Base-by-base conservation (phyloP, 192 early-diverging fungal species). In the Coemansia sp. region DNA sequence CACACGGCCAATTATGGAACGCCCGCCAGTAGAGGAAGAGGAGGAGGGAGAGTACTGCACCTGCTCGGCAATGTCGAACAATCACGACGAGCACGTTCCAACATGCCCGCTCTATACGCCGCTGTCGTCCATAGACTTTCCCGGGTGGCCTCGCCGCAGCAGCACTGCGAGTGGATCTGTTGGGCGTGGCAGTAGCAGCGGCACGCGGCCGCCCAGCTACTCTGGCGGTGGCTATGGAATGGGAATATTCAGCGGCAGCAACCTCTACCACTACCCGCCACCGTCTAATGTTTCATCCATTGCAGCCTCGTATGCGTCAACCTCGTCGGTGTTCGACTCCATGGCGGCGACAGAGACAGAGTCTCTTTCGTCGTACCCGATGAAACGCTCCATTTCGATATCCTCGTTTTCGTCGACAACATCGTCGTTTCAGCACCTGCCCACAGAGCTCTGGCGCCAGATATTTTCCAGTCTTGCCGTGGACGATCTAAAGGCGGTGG, bases 291-390 rank as follows among this genome's bases (percentile, higher is more conserved):
- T 76, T 23, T 79, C 82, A 12, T 84, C 82, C 4, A 63, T 84
- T 10, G 82, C 82, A 7, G 77, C 73, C 16, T 84, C 82, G 14
- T 79, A 73, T 38, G 71, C 77, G 58, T 84, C 82, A 16, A 76
- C 77, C 18, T 84, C 73, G 45, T 84, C 82, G 26, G 73, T 84
- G 57, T 53, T 84, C 61, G 82, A 84, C 58, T 84, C 82, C 24
- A 71, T 68, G 41, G 77, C 68, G 20, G 82, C 69, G 9, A 83
- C 81, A 18, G 82, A 79, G 49, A 69, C 74, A 23, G 77, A 79
- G 61, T 84, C 77, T 10, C 73, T 76, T 14, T 63, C 73, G 21
- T 84, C 77, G 18, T 79, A 84, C 34, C 66, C 46, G 48, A 48
- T 75, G 6, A 79, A 84, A 52, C 66, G 77, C 12, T 76, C 76